phyloP scores from a whole-genome alignment of 176 grass and related monocot species.

The Eragrostis nindensis region DNA sequence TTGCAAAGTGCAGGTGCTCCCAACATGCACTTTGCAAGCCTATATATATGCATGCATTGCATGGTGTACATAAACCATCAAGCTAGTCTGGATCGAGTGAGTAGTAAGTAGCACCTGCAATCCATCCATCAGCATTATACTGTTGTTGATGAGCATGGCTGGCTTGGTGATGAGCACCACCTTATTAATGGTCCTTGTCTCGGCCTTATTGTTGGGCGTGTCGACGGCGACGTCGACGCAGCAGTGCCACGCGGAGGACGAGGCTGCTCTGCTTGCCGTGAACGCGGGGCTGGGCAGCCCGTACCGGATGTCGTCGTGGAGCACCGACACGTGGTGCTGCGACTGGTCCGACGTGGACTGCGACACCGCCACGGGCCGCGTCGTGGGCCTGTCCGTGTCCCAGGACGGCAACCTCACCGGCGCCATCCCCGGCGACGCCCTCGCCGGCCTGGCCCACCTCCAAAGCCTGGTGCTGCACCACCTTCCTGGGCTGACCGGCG shows the following conservation, averaged over 20 bases:
- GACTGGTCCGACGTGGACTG: conserved; percentile 61
- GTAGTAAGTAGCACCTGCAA: too few relatives aligned
- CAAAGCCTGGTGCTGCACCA: conserved; percentile 24
- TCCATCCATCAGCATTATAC: too few relatives aligned
- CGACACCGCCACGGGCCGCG: conserved; percentile 43
- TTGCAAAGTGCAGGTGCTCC: not conserved
- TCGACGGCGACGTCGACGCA: not conserved
- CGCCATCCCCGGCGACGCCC: conserved; percentile 49
- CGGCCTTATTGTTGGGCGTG: too few relatives aligned
- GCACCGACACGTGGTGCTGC: conserved; percentile 40
- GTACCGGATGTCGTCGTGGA: conserved; percentile 58
- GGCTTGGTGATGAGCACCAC: too few relatives aligned
- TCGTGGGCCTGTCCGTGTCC: conserved; percentile 36
- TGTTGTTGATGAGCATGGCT: too few relatives aligned
- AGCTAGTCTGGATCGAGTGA: too few relatives aligned
- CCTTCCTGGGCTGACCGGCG: conserved; percentile 37
- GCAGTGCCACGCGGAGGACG: conserved; percentile 51
- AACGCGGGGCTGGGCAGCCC: conserved; percentile 36
- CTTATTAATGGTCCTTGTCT: too few relatives aligned
- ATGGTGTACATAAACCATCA: not conserved
- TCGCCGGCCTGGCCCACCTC: conserved; percentile 46
- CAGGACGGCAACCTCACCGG: conserved; percentile 57
- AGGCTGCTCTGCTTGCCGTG: conserved; percentile 53
- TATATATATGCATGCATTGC: not conserved
- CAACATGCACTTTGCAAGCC: not conserved